Evolutionary conservation across 163 green algal species (phyloP).

Genomic region (Volvox carteri): DNA sequence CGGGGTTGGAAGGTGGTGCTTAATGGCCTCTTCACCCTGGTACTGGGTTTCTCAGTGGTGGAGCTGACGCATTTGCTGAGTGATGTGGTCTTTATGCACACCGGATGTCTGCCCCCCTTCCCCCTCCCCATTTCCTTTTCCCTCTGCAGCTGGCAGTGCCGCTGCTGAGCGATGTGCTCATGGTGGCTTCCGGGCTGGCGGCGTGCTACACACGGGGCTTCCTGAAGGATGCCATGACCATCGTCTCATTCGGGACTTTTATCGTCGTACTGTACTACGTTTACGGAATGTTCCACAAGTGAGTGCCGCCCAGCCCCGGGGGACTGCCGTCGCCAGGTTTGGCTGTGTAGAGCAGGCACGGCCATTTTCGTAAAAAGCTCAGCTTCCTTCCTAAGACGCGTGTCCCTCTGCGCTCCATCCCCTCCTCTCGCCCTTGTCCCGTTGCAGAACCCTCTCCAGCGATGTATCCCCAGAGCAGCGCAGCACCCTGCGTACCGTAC

Average conservation of each 20-base stretch:
- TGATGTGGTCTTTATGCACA: too few relatives aligned
- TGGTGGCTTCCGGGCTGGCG: conserved; percentile 64
- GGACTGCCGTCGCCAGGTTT: too few relatives aligned
- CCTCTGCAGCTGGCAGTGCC: conserved; percentile 27
- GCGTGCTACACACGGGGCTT: conserved; percentile 45
- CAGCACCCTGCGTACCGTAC: conserved; percentile 17
- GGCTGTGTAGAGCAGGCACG: too few relatives aligned
- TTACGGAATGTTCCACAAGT: conserved; percentile 55
- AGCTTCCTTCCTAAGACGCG: too few relatives aligned
- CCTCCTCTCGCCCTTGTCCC: background rate
- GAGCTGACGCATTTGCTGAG: too few relatives aligned
- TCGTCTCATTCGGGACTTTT: conserved; percentile 55
- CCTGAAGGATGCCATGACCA: background rate
- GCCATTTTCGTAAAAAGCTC: too few relatives aligned
- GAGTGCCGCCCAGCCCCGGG: too few relatives aligned
- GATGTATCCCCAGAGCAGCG: conserved; percentile 26
- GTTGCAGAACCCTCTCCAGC: conserved; percentile 26
- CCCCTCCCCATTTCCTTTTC: background rate
- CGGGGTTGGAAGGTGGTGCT: too few relatives aligned
- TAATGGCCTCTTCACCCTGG: too few relatives aligned
- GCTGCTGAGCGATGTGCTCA: conserved; percentile 59
- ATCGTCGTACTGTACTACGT: conserved; percentile 40
- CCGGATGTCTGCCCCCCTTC: background rate
- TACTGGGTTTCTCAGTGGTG: too few relatives aligned
- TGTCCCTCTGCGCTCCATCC: background rate